Conservation (phyloP, 73 alveolate genomes). For the Symbiodinium pilosum region DNA sequence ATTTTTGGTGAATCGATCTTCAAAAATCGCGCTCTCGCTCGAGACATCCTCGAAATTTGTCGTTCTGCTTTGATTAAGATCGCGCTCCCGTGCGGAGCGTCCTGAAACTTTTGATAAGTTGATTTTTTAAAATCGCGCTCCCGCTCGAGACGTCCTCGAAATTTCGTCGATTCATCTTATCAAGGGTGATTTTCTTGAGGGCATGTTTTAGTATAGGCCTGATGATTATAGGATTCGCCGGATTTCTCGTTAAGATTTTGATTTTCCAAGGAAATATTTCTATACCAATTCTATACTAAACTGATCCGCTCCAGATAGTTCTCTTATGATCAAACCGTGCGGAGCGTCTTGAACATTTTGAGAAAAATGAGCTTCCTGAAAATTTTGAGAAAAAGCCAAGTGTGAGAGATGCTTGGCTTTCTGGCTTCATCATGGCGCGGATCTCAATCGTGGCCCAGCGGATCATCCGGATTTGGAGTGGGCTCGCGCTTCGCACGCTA, state of each 20-base stretch:
- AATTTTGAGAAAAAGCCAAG: background rate
- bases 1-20: too few relatives aligned
- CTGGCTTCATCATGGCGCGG: background rate
- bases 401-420: background rate
- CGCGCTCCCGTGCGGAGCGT: too few relatives aligned
- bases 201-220: background rate
- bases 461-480: too few relatives aligned
- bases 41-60: too few relatives aligned
- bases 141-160: too few relatives aligned
- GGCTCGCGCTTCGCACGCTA: background rate
- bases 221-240: background rate
- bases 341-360: background rate
- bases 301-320: background rate
- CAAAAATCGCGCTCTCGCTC: too few relatives aligned
- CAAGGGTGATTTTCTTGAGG: background rate
- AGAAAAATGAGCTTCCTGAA: background rate
- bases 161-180: too few relatives aligned
- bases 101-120: too few relatives aligned
- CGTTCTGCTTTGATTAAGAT: too few relatives aligned
- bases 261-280: background rate
- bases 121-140: too few relatives aligned
- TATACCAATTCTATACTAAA: background rate
- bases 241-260: background rate
- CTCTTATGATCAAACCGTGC: background rate
- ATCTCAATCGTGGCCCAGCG: background rate